Conservation (phyloP, 2,329 filamentous ascomycete species). For the Aspergillus nomiae region DNA sequence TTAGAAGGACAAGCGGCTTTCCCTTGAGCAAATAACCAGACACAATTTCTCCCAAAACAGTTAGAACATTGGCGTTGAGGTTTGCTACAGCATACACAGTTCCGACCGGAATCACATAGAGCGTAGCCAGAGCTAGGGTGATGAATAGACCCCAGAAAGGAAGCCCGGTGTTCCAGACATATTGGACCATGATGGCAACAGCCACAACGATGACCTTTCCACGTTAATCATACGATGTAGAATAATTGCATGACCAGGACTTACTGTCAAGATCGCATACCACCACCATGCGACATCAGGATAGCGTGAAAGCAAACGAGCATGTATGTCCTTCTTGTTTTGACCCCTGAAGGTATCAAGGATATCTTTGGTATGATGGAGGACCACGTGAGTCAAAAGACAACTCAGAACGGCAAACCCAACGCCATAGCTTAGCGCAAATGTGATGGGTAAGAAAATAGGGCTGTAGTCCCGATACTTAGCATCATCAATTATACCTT, state of each 20-base stretch:
- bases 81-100: slow-evolving; percentile 46
- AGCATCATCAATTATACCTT: slow-evolving; percentile 56
- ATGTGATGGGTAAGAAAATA: slow-evolving; percentile 62
- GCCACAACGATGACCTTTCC: slow-evolving; percentile 35
- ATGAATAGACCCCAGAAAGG: slow-evolving; percentile 44
- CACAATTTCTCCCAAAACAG: slow-evolving; percentile 45
- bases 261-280: slow-evolving; percentile 36
- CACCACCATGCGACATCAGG: slow-evolving; percentile 41
- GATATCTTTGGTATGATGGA: slow-evolving; percentile 27
- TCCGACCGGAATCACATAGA: slow-evolving; percentile 45
- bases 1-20: slow-evolving; percentile 45
- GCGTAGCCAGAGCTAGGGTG: slow-evolving; percentile 38
- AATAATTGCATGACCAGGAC: neutral
- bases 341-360: slow-evolving; percentile 16
- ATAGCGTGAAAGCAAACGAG: slow-evolving; percentile 39
- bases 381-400: slow-evolving; percentile 28
- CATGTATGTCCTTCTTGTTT: slow-evolving; percentile 41
- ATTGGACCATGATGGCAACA: slow-evolving; percentile 29
- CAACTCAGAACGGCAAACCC: slow-evolving; percentile 65
- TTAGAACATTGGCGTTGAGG: slow-evolving; percentile 43
- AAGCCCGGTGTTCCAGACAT: slow-evolving; percentile 36
- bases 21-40: slow-evolving; percentile 45
- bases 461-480: slow-evolving; percentile 64
- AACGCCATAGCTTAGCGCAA: slow-evolving; percentile 53
- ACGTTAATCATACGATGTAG: neutral